Conservation (phyloP, 495 filamentous ascomycete species). For the Lentithecium fluviatile region DNA sequence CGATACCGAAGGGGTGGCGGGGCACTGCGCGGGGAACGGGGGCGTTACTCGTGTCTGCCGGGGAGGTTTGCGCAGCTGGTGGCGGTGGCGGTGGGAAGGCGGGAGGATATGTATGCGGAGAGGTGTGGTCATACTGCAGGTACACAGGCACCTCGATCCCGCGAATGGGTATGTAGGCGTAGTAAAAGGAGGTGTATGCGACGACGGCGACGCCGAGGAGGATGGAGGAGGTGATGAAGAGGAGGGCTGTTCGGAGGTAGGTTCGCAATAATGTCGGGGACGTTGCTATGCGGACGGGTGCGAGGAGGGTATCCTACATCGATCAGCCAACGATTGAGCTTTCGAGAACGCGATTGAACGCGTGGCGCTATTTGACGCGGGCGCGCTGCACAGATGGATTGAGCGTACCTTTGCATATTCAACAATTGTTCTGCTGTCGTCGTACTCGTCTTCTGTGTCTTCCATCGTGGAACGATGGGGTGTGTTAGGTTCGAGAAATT, state of each 20-base stretch:
- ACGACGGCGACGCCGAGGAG: slow-evolving; percentile 63
- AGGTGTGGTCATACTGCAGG: slow-evolving; percentile 65
- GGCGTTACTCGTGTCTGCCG: no score
- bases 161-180: slow-evolving; percentile 73
- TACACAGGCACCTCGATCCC: slow-evolving; percentile 65
- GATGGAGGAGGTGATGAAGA: slow-evolving; percentile 55
- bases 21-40: background rate
- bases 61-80: background rate
- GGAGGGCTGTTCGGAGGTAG: slow-evolving; percentile 69
- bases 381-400: no score
- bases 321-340: no score
- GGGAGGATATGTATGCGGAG: background rate
- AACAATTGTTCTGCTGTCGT: background rate
- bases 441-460: background rate
- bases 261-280: slow-evolving; percentile 67
- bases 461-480: slow-evolving; percentile 5
- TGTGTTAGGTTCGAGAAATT: background rate
- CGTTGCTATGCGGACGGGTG: slow-evolving; percentile 54
- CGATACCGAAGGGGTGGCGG: slow-evolving; percentile 51
- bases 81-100: background rate
- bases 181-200: slow-evolving; percentile 78
- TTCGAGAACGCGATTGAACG: no score
- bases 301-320: slow-evolving; percentile 41
- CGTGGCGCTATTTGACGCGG: no score
- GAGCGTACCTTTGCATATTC: slow-evolving; percentile 1